Evolutionary conservation across 1,284 basidiomycete species (phyloP), one percentile per base, ranked within the genome.

Genomic region (Heterobasidion irregulare): DNA sequence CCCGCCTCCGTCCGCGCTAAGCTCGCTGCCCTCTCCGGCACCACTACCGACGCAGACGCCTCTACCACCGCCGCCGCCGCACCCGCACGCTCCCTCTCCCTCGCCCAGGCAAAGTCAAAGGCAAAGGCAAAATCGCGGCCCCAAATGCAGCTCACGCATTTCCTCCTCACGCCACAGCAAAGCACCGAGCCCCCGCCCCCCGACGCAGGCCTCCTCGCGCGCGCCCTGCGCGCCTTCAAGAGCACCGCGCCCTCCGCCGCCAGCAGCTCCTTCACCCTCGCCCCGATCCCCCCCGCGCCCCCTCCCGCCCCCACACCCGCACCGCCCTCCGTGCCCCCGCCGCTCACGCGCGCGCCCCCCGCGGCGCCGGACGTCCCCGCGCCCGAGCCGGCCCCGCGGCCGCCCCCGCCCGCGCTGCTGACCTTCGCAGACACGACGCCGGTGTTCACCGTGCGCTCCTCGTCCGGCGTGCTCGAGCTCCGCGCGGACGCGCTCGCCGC

Each of bases 391-490:
- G 47, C 63, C 67, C 8, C 60, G 62, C n/a, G 50, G 16, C 32
- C 32, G 13, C 59, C 68, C 8, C 71, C 71, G 12, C 62, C 64
- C 2, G 72, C 84, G 0, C 68, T 90, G 7, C 69, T 89, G 15
- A 76, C 76, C 1, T 90, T 86, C 66, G 80, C 83, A 54, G 87
- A 90, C 64, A 79, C 71, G 35, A 90, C 88, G 1, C 83, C 87
- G 0, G 68, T 84, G 2, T 74, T 84, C 57, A 83, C 79, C 0
- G 73, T 84, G 13, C 68, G 76, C 6, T 78, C 80, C 1, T 68
- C 78, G 16, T 79, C 75, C 0, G 89, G 88, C 1, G 54, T 82
- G 33, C 65, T 91, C 33, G 84, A 86, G 65, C 68, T 91, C 34
- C 78, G 88, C 51, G 70, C 72, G 54, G 70, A 70, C 3, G 78